These are phyloP conservation scores for Litchi chinensis DNA, from an alignment of 345 rosid genomes.

Conservation along the genomic window DNA sequence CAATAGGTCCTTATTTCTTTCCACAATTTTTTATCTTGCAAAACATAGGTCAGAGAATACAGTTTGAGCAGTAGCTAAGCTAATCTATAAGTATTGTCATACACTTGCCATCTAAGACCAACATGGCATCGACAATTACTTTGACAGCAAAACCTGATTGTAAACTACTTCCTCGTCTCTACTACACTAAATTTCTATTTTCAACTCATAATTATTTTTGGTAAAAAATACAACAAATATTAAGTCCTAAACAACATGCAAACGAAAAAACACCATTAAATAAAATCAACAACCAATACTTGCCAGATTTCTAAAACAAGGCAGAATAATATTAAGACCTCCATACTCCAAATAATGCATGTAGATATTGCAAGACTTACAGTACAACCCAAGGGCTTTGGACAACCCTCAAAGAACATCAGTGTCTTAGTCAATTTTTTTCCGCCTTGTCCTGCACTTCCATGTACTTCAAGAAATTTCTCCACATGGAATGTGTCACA, in stretches of 20 bases:
- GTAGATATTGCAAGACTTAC: conserved; percentile 55
- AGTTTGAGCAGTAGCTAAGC: not conserved
- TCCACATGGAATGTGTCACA: conserved; percentile 88
- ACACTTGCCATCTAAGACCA: not conserved
- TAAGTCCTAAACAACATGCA: not conserved
- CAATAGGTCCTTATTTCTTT: conserved; percentile 19
- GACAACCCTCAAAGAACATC: conserved; percentile 97
- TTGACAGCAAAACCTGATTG: conserved; percentile 5
- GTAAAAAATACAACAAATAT: conserved; percentile 4
- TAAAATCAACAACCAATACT: not conserved
- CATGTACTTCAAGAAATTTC: conserved; percentile 79
- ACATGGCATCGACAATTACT: not conserved
- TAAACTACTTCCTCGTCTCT: conserved; percentile 15
- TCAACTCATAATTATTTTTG: conserved; percentile 9
- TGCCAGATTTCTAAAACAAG: not conserved
- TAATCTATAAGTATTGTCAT: not conserved
- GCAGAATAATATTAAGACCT: not conserved
- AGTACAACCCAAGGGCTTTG: conserved; percentile 94
- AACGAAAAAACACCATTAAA: not conserved
- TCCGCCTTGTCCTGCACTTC: conserved; percentile 73
- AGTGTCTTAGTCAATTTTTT: conserved; percentile 77
- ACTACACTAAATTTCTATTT: conserved; percentile 16
- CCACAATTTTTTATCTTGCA: conserved; percentile 3
- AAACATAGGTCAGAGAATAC: not conserved
- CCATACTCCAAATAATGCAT: not conserved